Conservation (phyloP, 305 asterid species). For the Striga hermonthica region DNA sequence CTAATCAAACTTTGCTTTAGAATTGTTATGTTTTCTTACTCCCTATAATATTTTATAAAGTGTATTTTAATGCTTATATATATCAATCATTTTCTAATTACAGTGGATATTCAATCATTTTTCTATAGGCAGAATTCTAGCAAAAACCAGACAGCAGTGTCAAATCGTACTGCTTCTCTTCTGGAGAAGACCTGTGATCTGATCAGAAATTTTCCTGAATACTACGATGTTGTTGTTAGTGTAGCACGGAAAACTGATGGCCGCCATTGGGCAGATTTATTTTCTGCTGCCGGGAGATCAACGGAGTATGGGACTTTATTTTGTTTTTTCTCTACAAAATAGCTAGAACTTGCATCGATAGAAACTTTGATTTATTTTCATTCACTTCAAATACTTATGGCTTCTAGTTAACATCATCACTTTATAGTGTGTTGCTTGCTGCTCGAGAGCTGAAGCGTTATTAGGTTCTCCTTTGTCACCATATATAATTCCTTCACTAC, state of each 20-base stretch:
- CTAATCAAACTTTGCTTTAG: slow-evolving; percentile 23
- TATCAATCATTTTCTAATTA: slow-evolving; percentile 18
- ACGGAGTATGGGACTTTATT: slow-evolving; percentile 71
- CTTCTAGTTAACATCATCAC: slow-evolving; percentile 23
- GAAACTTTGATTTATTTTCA: slow-evolving; percentile 11
- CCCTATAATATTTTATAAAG: background rate
- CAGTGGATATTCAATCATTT: slow-evolving; percentile 20
- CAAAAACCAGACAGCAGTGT: slow-evolving; percentile 54
- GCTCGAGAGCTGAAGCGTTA: slow-evolving; percentile 23
- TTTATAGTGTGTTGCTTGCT: slow-evolving; percentile 22
- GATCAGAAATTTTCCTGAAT: slow-evolving; percentile 88
- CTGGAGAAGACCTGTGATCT: slow-evolving; percentile 93
- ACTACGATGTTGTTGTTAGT: slow-evolving; percentile 96
- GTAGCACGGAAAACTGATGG: slow-evolving; percentile 99
- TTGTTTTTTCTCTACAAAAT: slow-evolving; percentile 22
- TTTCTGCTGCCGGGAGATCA: slow-evolving; percentile 95
- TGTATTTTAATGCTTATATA: background rate
- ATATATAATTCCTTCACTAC: slow-evolving; percentile 21
- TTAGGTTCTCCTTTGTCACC: slow-evolving; percentile 20
- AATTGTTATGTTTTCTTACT: slow-evolving; percentile 9
- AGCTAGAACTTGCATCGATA: slow-evolving; percentile 10
- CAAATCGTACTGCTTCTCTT: slow-evolving; percentile 56
- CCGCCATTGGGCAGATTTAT: slow-evolving; percentile 98
- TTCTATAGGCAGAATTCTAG: slow-evolving; percentile 63
- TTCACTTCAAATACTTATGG: slow-evolving; percentile 24